Base-by-base conservation (phyloP, 352 stramenopile genomes). In the Phytophthora rubi region DNA sequence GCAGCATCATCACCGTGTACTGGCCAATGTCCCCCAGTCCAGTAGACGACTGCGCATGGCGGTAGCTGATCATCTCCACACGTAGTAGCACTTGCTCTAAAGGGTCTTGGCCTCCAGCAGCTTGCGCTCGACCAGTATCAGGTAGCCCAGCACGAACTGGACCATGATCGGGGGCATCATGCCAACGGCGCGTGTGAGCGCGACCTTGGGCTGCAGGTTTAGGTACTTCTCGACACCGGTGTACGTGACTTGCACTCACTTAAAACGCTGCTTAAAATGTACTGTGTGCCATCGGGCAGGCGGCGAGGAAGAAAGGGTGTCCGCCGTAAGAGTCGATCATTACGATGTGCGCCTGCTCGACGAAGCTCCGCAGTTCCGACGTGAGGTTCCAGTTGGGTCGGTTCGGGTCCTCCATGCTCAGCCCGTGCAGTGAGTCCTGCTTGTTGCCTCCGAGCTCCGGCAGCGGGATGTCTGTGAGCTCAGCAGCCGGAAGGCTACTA, bases 21-120 rank as follows among this genome's bases (percentile, higher is more conserved):
- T 83, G 73, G 28, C 80, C 80, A 52, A 88, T 85, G 52, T 88
- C 80, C 21, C 77, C 80, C 3, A 88, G 65, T 5, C 80, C 80
- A 5, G 80, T 88, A 39, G 85, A 68, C 26, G 62, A 68, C 49
- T 69, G 72, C 4, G 71, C 68, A 37, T 62, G 71, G 54, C 72
- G 65, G 51, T 66, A 69, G 45, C 59, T 68, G 48, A 66, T 73
- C 61, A 76, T 67, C 7, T 70, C 59, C n/a, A 74, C 33, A 15
- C 72, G 67, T 81, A 81, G 35, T 76, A 49, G 6, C 52, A 37
- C 10, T 74, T 70, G 44, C 30, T 65, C 54, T 83, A 73, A 51
- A 71, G 70, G 18, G 77, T 58, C 39, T 55, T 67, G 8, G 73
- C 73, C 51, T 80, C 48, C 15, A 80, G 55, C 32, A 81, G 51